Percentiles rank a stretch among this genome's conserved stretches.
These are phyloP conservation scores for Phytophthora kernoviae DNA, from an alignment of 352 stramenopile genomes.

Conservation along the genomic window DNA sequence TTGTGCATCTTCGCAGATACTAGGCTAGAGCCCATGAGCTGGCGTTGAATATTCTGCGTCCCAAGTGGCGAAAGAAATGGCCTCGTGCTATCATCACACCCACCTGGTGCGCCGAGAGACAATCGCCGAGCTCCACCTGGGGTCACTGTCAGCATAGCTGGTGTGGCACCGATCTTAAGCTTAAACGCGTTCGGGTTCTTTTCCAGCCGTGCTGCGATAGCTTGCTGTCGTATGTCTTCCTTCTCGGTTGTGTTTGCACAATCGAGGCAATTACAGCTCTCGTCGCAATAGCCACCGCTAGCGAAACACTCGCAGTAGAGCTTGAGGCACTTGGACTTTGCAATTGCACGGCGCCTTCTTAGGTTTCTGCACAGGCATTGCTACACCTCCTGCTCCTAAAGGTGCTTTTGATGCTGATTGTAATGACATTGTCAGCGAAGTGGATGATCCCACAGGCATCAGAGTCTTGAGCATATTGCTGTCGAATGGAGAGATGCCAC, in stretches of 20 bases:
- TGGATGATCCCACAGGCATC: conserved; percentile 10
- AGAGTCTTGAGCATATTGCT: conserved; percentile 36
- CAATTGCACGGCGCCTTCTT: conserved; percentile 94
- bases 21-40: conserved; percentile 18
- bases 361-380: conserved; percentile 12
- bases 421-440: conserved; percentile 25
- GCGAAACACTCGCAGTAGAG: conserved; percentile 97
- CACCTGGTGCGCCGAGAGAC: conserved; percentile 8
- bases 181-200: conserved; percentile 97
- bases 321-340: conserved; percentile 98
- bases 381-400: conserved; percentile 5
- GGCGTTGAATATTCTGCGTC: conserved; percentile 14
- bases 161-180: conserved; percentile 90
- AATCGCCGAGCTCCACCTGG: conserved; percentile 16
- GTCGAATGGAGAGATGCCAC: conserved; percentile 15
- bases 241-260: conserved; percentile 91
- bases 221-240: conserved; percentile 73
- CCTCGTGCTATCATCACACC: conserved; percentile 13
- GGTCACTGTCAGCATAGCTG: conserved; percentile 12
- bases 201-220: conserved; percentile 89
- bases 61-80: conserved; percentile 33
- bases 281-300: conserved; percentile 90
- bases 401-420: conserved; percentile 28
- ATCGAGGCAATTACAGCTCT: conserved; percentile 92
- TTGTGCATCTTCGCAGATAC: conserved; percentile 89